phyloP scores from a whole-genome alignment of 1,139 yeast species.

The Suhomyces anneliseae region DNA sequence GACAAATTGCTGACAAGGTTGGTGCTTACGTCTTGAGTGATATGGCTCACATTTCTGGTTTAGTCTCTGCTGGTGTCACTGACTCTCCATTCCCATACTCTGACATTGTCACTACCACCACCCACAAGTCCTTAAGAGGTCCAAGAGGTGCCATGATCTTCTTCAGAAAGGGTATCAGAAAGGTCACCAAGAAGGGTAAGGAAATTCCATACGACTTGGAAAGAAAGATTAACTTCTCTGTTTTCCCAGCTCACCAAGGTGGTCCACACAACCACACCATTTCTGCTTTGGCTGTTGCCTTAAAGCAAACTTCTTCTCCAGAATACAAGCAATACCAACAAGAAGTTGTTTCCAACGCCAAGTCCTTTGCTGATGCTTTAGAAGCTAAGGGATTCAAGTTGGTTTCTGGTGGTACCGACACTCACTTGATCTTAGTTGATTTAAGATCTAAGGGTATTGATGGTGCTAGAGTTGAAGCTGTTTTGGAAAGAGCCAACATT shows the following conservation, averaged over 20 bases:
- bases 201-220: slow-evolving; percentile 86
- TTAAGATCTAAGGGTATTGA: slow-evolving; percentile 83
- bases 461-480: slow-evolving; percentile 94
- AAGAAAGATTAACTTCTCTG: slow-evolving; percentile 88
- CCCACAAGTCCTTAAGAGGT: slow-evolving; percentile 95
- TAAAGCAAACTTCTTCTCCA: slow-evolving; percentile 84
- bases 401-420: slow-evolving; percentile 92
- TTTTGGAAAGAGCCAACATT: slow-evolving; percentile 84
- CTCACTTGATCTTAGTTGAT: slow-evolving; percentile 86
- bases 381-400: slow-evolving; percentile 67
- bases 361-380: slow-evolving; percentile 71
- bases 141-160: slow-evolving; percentile 99
- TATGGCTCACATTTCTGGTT: slow-evolving; percentile 97
- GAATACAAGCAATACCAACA: slow-evolving; percentile 85
- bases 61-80: slow-evolving; percentile 89
- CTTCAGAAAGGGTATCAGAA: slow-evolving; percentile 89
- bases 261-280: slow-evolving; percentile 99
- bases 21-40: slow-evolving; percentile 91
- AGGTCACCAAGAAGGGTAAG: slow-evolving; percentile 83
- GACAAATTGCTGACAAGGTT: slow-evolving; percentile 84
- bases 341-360: slow-evolving; percentile 79
- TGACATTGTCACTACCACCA: slow-evolving; percentile 94
- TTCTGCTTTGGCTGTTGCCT: slow-evolving; percentile 91
- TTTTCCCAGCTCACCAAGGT: slow-evolving; percentile 99
- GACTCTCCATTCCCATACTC: slow-evolving; percentile 93